These are phyloP conservation scores for Juncus inflexus DNA, from an alignment of 176 grass and related monocot species.

Conservation along the genomic window DNA sequence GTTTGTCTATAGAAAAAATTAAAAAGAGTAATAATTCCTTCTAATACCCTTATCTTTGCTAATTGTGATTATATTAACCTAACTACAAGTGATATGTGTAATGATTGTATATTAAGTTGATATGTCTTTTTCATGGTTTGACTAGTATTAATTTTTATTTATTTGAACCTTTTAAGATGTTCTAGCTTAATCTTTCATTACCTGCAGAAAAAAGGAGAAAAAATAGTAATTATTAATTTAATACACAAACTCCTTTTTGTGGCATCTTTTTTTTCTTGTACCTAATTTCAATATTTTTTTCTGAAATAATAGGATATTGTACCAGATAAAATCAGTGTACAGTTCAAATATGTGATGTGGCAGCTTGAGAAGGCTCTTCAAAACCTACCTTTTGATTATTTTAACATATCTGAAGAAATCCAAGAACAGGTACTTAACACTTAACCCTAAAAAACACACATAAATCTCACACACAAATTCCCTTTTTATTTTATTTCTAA, in stretches of 20 bases:
- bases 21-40: background rate
- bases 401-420: slow-evolving; percentile 94
- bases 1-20: background rate
- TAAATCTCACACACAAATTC: background rate
- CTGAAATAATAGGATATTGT: slow-evolving; percentile 38
- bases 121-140: background rate
- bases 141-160: slow-evolving; percentile 10
- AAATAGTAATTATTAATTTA: background rate
- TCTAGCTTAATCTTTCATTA: background rate
- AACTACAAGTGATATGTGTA: background rate
- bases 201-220: background rate
- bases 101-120: background rate
- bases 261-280: background rate
- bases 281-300: slow-evolving; percentile 28
- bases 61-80: slow-evolving; percentile 8
- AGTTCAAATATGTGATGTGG: slow-evolving; percentile 81
- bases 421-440: slow-evolving; percentile 77
- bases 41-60: background rate
- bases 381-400: slow-evolving; percentile 56
- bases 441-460: slow-evolving; percentile 4
- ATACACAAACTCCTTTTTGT: slow-evolving; percentile 7
- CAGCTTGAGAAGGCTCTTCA: slow-evolving; percentile 65
- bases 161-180: background rate
- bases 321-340: slow-evolving; percentile 46
- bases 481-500: slow-evolving; percentile 23